A percentile compares a stretch with the other conserved stretches of the same genome.
Conservation (phyloP, 2,329 filamentous ascomycete species). For the Colletotrichum sp. region DNA sequence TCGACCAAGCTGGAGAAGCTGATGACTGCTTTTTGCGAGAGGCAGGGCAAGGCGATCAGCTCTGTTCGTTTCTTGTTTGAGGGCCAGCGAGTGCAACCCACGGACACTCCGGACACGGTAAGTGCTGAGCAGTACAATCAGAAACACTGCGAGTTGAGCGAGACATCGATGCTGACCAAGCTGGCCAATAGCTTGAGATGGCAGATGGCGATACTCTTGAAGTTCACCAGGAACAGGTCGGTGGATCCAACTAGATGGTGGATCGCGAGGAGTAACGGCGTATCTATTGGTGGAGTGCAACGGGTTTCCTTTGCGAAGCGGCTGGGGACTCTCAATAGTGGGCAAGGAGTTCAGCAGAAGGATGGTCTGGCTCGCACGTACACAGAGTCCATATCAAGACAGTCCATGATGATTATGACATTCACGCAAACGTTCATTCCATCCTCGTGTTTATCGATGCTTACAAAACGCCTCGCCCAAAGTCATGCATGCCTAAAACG, state of each 20-base stretch:
- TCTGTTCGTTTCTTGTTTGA: slow-evolving; percentile 97
- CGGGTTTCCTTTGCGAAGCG: slow-evolving; percentile 2
- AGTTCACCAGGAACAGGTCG: slow-evolving; percentile 98
- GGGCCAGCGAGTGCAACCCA: slow-evolving; percentile 87
- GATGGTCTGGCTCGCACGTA: background rate
- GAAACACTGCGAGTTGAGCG: background rate
- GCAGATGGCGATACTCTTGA: slow-evolving; percentile 93
- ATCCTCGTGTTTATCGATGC: background rate
- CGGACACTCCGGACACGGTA: slow-evolving; percentile 91
- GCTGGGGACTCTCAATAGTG: background rate
- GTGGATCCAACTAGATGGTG: slow-evolving; percentile 53
- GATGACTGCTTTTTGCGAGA: slow-evolving; percentile 97
- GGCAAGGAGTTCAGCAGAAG: background rate
- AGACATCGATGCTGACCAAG: slow-evolving; percentile 24
- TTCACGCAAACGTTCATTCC: slow-evolving; percentile 1
- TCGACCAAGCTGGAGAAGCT: slow-evolving; percentile 95
- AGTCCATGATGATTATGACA: slow-evolving; percentile 19
- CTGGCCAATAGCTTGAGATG: slow-evolving; percentile 82
- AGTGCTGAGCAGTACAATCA: slow-evolving; percentile 42
- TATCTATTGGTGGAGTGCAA: background rate
- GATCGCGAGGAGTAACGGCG: background rate
- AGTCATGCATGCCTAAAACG: background rate
- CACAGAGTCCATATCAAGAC: background rate
- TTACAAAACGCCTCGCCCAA: background rate
- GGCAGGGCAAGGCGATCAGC: slow-evolving; percentile 84